Percentiles rank a stretch among this genome's conserved stretches.
Conservation (phyloP, 2,329 filamentous ascomycete species). For the Colletotrichum sojae region DNA sequence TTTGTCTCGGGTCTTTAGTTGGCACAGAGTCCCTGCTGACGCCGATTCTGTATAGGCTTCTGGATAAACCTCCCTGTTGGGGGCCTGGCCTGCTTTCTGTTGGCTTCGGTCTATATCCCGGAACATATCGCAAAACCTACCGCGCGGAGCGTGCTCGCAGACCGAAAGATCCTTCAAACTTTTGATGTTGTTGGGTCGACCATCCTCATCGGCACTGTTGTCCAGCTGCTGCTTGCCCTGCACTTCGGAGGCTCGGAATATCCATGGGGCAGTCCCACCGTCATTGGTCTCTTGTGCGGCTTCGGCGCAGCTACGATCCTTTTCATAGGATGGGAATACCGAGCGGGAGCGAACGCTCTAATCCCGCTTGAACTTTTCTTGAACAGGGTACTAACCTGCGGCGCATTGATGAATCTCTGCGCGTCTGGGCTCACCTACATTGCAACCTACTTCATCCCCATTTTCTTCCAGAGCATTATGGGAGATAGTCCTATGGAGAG, state of each 20-base stretch:
- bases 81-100: slow-evolving; percentile 49
- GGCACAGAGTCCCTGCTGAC: background rate
- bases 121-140: slow-evolving; percentile 51
- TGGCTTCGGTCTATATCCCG: slow-evolving; percentile 53
- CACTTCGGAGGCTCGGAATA: slow-evolving; percentile 58
- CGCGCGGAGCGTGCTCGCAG: slow-evolving; percentile 46
- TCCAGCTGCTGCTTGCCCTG: slow-evolving; percentile 60
- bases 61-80: slow-evolving; percentile 63
- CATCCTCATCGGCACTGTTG: slow-evolving; percentile 56
- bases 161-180: slow-evolving; percentile 48
- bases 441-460: slow-evolving; percentile 64
- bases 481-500: slow-evolving; percentile 53
- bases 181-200: slow-evolving; percentile 59
- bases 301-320: slow-evolving; percentile 48
- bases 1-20: no score
- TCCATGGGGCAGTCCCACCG: slow-evolving; percentile 54
- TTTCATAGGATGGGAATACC: slow-evolving; percentile 59
- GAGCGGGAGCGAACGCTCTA: slow-evolving; percentile 62
- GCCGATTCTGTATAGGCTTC: slow-evolving; percentile 49
- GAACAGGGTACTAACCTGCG: slow-evolving; percentile 44
- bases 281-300: slow-evolving; percentile 59
- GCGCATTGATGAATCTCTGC: slow-evolving; percentile 58
- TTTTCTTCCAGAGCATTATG: slow-evolving; percentile 66
- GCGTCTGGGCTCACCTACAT: slow-evolving; percentile 60
- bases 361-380: slow-evolving; percentile 57